A percentile compares a stretch with the other conserved stretches of the same genome.
phyloP scores from a whole-genome alignment of 116 monocot genomes.

The Iris pallida region DNA sequence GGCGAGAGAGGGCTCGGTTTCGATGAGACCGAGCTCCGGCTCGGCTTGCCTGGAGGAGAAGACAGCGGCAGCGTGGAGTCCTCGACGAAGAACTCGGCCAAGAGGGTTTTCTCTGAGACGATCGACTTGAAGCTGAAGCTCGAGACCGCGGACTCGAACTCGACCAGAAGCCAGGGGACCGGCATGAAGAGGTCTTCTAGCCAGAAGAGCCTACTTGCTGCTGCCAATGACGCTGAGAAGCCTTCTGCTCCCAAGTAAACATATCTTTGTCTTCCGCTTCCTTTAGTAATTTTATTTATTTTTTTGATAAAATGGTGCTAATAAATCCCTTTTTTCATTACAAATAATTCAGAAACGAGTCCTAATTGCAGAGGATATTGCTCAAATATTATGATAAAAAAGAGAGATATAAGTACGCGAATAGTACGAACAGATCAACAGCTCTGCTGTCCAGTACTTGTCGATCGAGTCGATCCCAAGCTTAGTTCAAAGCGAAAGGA shows the following conservation, averaged over 20 bases:
- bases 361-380: too few species aligned
- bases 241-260: conserved; percentile 64
- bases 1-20: conserved; percentile 17
- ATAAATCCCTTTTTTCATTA: too few species aligned
- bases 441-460: not conserved
- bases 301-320: not conserved
- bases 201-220: conserved; percentile 14
- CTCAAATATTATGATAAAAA: too few species aligned
- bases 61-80: conserved; percentile 5
- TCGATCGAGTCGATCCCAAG: not conserved
- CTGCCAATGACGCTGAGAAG: conserved; percentile 33
- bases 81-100: conserved; percentile 33
- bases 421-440: too few species aligned
- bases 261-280: not conserved
- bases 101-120: conserved; percentile 48
- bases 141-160: not conserved
- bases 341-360: too few species aligned
- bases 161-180: not conserved
- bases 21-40: conserved; percentile 72
- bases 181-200: conserved; percentile 28
- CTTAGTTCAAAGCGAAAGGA: too few species aligned
- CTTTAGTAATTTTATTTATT: not conserved
- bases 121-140: conserved; percentile 26
- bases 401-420: too few species aligned
- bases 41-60: conserved; percentile 53